Evolutionary conservation across 192 early-diverging fungal species (phyloP).

Genomic region (Kickxella alabastrina): DNA sequence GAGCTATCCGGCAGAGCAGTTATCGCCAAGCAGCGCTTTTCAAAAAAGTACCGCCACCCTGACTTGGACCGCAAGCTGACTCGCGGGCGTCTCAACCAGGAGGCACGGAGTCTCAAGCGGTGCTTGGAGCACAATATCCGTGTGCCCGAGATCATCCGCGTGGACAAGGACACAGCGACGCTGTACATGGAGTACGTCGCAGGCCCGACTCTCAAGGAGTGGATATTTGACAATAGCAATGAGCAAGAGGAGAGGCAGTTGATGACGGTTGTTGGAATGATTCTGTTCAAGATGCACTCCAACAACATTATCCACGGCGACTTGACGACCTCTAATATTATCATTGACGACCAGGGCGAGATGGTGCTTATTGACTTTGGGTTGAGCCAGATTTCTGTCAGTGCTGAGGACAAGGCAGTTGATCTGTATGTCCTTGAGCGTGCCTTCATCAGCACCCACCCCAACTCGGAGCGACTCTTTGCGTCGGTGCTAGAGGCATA

Average conservation of each 20-base stretch:
- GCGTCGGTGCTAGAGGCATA: slow-evolving; percentile 69
- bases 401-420: slow-evolving; percentile 95
- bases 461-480: slow-evolving; percentile 76
- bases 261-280: slow-evolving; percentile 57
- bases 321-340: slow-evolving; percentile 93
- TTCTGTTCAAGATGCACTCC: slow-evolving; percentile 77
- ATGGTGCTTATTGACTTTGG: slow-evolving; percentile 94
- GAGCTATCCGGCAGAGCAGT: slow-evolving; percentile 56
- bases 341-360: slow-evolving; percentile 55
- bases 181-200: slow-evolving; percentile 92
- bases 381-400: slow-evolving; percentile 75
- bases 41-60: slow-evolving; percentile 89
- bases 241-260: slow-evolving; percentile 23
- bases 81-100: slow-evolving; percentile 69
- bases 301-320: slow-evolving; percentile 93
- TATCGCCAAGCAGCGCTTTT: slow-evolving; percentile 92
- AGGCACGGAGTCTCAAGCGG: slow-evolving; percentile 77
- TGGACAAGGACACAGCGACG: slow-evolving; percentile 64
- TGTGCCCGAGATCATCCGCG: slow-evolving; percentile 76
- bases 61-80: slow-evolving; percentile 84
- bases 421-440: slow-evolving; percentile 98
- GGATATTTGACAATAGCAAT: slow-evolving; percentile 42
- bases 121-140: slow-evolving; percentile 71
- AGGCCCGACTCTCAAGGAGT: slow-evolving; percentile 74
- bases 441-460: slow-evolving; percentile 90